Evolutionary conservation across 306 rosid species (phyloP).

Genomic region (Pyrus pyrifolia): DNA sequence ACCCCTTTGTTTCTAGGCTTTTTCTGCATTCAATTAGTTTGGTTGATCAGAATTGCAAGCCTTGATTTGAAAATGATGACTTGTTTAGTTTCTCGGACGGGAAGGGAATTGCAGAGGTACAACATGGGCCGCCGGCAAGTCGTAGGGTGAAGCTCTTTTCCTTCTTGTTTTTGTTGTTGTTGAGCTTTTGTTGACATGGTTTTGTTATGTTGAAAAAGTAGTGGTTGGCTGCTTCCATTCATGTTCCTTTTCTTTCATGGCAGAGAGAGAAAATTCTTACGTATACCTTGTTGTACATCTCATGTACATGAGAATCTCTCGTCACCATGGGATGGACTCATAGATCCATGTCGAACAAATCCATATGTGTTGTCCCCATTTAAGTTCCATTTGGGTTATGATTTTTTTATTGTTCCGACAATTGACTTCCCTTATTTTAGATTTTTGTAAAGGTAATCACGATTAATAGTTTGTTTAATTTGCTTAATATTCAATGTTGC

Average conservation of each 20-base stretch:
- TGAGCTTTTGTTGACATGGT: neutral
- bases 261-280: neutral
- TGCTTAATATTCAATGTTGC: slow-evolving; percentile 19
- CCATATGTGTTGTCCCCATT: neutral
- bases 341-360: neutral
- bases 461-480: neutral
- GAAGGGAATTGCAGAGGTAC: slow-evolving; percentile 85
- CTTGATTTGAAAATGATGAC: slow-evolving; percentile 28
- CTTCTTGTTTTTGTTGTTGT: neutral
- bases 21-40: neutral
- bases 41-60: neutral
- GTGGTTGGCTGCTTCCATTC: neutral
- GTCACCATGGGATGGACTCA: neutral
- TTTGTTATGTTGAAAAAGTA: neutral
- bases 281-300: neutral
- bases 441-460: neutral
- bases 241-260: neutral
- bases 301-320: neutral
- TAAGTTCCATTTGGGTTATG: neutral
- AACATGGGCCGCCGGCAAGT: slow-evolving; percentile 91
- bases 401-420: neutral
- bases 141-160: slow-evolving; percentile 57
- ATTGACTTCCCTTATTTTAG: neutral
- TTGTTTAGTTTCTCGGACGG: slow-evolving; percentile 80
- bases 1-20: neutral